Evolutionary conservation across 148 eudicot genomes (phyloP).

Genomic region (Chenopodium suecicum): DNA sequence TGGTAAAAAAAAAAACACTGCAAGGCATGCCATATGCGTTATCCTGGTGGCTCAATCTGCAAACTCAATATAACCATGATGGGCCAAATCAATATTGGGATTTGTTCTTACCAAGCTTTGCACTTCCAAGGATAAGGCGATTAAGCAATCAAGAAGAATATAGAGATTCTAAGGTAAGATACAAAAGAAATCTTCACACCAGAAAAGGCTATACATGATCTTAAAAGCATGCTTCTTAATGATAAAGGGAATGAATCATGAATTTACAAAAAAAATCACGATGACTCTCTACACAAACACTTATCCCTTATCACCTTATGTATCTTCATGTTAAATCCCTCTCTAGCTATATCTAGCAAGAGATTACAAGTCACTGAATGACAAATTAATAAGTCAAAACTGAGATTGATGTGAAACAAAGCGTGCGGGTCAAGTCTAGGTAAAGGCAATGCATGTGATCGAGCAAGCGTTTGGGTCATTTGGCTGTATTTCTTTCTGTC

Average conservation of each 20-base stretch:
- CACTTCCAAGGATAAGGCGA: not conserved
- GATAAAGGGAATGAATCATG: not conserved
- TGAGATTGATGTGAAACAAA: not conserved
- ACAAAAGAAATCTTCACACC: not conserved
- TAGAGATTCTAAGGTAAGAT: not conserved
- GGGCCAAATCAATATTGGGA: not conserved
- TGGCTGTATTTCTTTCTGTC: not conserved
- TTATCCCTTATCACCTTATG: not conserved
- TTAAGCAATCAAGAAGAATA: not conserved
- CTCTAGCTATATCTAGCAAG: not conserved
- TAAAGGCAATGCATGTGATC: not conserved
- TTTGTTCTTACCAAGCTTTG: not conserved
- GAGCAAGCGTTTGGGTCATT: not conserved
- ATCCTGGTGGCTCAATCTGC: not conserved
- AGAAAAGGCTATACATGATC: not conserved
- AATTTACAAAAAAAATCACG: not conserved
- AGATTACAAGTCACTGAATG: not conserved
- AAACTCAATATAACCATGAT: not conserved
- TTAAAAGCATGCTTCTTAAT: not conserved
- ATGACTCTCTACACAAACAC: not conserved
- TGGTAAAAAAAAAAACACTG: not conserved
- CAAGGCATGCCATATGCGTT: not conserved
- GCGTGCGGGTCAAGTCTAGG: not conserved
- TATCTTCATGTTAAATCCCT: not conserved
- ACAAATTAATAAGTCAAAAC: too few relatives aligned